phyloP scores from a whole-genome alignment of 768 basidiomycete genomes.

The Fistulinella prunicolor region DNA sequence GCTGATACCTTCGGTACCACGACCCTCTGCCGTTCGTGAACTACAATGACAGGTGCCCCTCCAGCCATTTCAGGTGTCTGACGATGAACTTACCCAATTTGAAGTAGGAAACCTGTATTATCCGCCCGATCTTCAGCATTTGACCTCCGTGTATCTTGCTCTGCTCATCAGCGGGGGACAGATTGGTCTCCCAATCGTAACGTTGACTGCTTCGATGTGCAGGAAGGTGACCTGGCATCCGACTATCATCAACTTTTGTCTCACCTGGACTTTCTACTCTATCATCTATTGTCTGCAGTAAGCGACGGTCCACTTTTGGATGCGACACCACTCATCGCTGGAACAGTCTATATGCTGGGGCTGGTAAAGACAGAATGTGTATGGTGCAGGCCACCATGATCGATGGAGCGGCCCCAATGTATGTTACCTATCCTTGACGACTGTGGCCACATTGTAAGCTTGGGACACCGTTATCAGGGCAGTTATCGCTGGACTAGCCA shows the following conservation, averaged over 20 bases:
- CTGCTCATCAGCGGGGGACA: constrained; percentile 54
- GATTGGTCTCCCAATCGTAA: constrained; percentile 46
- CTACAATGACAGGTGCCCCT: constrained; percentile 18
- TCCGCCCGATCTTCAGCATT: constrained; percentile 24
- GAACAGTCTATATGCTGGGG: constrained; percentile 34
- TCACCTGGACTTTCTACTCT: constrained; percentile 56
- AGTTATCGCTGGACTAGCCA: constrained; percentile 37
- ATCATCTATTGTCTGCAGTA: constrained; percentile 50
- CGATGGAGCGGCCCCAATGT: constrained; percentile 55
- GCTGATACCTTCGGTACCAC: background rate
- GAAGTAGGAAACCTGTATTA: constrained; percentile 3
- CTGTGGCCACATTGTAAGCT: background rate
- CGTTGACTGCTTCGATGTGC: constrained; percentile 43
- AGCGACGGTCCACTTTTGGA: constrained; percentile 22
- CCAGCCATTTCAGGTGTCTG: background rate
- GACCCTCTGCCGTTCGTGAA: background rate
- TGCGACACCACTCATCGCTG: constrained; percentile 8
- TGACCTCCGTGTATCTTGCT: constrained; percentile 41
- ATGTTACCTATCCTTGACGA: constrained; percentile 15
- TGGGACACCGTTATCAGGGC: constrained; percentile 32
- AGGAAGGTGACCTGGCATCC: constrained; percentile 46
- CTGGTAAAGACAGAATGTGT: constrained; percentile 35
- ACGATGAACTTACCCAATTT: background rate
- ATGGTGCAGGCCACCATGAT: constrained; percentile 51
- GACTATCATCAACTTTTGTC: constrained; percentile 54